phyloP scores from a whole-genome alignment of 768 basidiomycete genomes.

The Candolleomyces aberdarensis region DNA sequence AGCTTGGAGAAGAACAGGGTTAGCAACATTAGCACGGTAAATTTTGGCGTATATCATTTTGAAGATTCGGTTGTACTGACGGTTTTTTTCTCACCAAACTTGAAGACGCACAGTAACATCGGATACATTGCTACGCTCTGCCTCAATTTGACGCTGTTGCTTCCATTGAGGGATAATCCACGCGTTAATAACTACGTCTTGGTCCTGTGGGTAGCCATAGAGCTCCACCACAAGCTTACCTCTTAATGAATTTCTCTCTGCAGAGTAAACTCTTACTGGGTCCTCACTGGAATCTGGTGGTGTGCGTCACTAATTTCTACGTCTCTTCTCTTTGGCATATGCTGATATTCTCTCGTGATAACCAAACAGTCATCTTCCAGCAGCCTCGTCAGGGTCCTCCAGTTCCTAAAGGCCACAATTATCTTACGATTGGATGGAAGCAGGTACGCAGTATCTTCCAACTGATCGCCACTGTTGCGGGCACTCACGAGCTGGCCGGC shows the following conservation, averaged over 20 bases:
- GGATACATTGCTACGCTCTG: slow-evolving; percentile 66
- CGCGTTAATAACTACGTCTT: slow-evolving; percentile 74
- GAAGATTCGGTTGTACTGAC: not conserved
- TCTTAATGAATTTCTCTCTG: not conserved
- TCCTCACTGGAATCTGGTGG: slow-evolving; percentile 84
- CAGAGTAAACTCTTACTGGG: slow-evolving; percentile 75
- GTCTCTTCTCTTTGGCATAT: too few relatives aligned
- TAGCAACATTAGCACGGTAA: slow-evolving; percentile 79
- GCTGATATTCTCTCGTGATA: not conserved
- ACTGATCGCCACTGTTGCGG: not conserved
- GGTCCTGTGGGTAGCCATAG: slow-evolving; percentile 50
- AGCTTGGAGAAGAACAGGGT: slow-evolving; percentile 82
- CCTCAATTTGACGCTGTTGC: slow-evolving; percentile 66
- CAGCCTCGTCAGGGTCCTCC: slow-evolving; percentile 80
- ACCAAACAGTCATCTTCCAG: slow-evolving; percentile 70
- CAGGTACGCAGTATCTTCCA: slow-evolving; percentile 46
- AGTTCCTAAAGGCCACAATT: slow-evolving; percentile 72
- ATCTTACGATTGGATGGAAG: slow-evolving; percentile 84
- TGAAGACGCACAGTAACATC: slow-evolving; percentile 70
- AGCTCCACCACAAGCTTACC: not conserved
- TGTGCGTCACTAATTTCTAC: slow-evolving; percentile 29
- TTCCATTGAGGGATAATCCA: slow-evolving; percentile 57
- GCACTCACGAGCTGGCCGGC: not conserved
- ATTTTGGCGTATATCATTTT: slow-evolving; percentile 11
- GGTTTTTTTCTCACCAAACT: not conserved